A percentile compares a stretch with the other conserved stretches of the same genome.
Evolutionary conservation across 2,329 filamentous ascomycete genomes (phyloP).

Genomic region (Paracorniculantispora psalliotae): DNA sequence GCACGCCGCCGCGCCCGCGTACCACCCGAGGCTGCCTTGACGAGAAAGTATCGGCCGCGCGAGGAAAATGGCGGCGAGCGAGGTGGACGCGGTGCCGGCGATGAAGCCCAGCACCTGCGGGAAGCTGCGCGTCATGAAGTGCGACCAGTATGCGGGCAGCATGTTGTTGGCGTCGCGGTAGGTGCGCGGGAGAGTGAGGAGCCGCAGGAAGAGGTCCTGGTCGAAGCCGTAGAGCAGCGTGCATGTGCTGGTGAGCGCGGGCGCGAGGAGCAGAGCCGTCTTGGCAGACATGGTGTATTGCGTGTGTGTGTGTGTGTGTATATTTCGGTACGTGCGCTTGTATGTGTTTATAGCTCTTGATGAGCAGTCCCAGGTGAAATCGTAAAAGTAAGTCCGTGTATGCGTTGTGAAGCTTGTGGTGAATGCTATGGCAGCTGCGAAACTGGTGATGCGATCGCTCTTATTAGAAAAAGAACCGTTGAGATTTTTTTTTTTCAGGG

Average conservation of each 20-base stretch:
- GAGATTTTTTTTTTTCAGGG: background rate
- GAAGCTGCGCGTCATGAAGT: constrained; percentile 35
- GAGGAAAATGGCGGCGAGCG: constrained; percentile 23
- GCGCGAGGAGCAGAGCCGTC: constrained; percentile 35
- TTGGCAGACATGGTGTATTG: background rate
- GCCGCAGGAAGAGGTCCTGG: constrained; percentile 38
- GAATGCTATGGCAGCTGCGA: background rate
- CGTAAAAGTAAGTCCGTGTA: no score
- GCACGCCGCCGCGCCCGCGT: constrained; percentile 26
- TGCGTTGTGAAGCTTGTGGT: background rate
- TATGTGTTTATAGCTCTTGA: background rate
- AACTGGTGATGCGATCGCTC: no score
- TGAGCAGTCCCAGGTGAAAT: no score
- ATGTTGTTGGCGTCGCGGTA: constrained; percentile 29
- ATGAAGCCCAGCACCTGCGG: constrained; percentile 30
- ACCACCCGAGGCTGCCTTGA: constrained; percentile 27
- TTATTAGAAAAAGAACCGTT: background rate
- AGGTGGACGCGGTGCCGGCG: constrained; percentile 28
- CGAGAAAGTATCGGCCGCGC: constrained; percentile 20
- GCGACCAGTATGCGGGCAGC: constrained; percentile 38
- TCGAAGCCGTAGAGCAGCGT: constrained; percentile 41
- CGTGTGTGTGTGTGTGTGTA: background rate
- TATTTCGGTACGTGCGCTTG: background rate
- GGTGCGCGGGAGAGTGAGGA: constrained; percentile 28
- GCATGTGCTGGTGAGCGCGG: constrained; percentile 42